Conservation (phyloP, 257 asterid species). For the Perilla frutescens region DNA sequence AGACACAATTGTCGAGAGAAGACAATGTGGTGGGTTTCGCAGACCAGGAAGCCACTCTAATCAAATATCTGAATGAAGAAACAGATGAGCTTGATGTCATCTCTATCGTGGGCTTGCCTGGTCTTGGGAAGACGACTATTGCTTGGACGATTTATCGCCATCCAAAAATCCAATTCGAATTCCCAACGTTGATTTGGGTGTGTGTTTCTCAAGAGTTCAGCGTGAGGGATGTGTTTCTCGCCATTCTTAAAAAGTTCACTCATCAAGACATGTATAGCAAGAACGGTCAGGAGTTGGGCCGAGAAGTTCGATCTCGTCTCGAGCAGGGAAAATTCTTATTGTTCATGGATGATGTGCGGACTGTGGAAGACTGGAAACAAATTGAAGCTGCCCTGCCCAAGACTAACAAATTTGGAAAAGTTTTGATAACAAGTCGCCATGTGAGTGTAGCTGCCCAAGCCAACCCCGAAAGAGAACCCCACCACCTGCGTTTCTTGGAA, state of each 20-base stretch:
- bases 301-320: too few species aligned
- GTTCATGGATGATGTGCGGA: too few species aligned
- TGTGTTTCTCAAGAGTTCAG: background rate
- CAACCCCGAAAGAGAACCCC: too few species aligned
- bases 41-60: slow-evolving; percentile 22
- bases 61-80: slow-evolving; percentile 20
- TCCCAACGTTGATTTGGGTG: slow-evolving; percentile 19
- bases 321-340: too few species aligned
- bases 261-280: too few species aligned
- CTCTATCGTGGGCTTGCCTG: slow-evolving; percentile 45
- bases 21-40: slow-evolving; percentile 35
- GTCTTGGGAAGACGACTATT: slow-evolving; percentile 37
- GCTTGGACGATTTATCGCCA: slow-evolving; percentile 32
- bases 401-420: too few species aligned
- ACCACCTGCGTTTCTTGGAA: too few species aligned
- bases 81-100: slow-evolving; percentile 27
- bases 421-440: too few species aligned
- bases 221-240: background rate
- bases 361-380: too few species aligned
- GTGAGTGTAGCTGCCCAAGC: too few species aligned
- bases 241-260: slow-evolving; percentile 1
- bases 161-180: background rate
- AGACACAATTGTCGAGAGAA: slow-evolving; percentile 18
- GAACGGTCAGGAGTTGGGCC: too few species aligned
- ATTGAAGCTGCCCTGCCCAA: too few species aligned